phyloP scores from a whole-genome alignment of 371 early-diverging fungal species.

The Rhizopus stolonifer region DNA sequence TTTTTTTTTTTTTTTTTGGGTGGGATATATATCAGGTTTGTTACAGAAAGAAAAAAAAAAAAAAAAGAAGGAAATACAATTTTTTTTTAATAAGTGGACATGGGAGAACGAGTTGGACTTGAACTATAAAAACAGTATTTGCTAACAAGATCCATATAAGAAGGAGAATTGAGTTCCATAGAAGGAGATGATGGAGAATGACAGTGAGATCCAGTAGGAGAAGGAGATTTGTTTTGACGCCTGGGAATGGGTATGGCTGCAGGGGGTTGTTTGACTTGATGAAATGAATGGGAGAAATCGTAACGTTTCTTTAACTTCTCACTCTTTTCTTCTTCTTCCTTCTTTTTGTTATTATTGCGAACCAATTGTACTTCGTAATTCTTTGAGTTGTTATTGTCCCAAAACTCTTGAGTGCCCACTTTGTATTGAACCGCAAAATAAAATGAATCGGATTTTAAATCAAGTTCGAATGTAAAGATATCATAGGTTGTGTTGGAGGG shows the following conservation, averaged over 20 bases:
- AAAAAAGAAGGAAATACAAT: background rate
- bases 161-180: constrained; percentile 26
- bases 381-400: constrained; percentile 27
- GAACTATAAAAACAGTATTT: constrained; percentile 56
- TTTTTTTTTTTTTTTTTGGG: too few relatives aligned
- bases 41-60: background rate
- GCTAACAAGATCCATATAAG: constrained; percentile 48
- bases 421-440: constrained; percentile 36
- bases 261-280: constrained; percentile 9
- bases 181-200: constrained; percentile 26
- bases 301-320: constrained; percentile 12
- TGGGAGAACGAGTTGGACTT: constrained; percentile 31
- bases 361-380: constrained; percentile 23
- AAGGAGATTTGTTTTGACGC: constrained; percentile 3
- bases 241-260: constrained; percentile 12
- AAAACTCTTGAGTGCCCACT: constrained; percentile 25
- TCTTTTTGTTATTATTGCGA: background rate
- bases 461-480: constrained; percentile 21
- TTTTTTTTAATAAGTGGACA: constrained; percentile 29
- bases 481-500: constrained; percentile 14
- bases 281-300: constrained; percentile 22
- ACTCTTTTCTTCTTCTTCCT: constrained; percentile 5
- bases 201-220: constrained; percentile 14
- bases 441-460: constrained; percentile 31
- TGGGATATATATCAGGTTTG: background rate